Conservation (phyloP, 805 yeast genomes). For the Saturnispora gosingensis region DNA sequence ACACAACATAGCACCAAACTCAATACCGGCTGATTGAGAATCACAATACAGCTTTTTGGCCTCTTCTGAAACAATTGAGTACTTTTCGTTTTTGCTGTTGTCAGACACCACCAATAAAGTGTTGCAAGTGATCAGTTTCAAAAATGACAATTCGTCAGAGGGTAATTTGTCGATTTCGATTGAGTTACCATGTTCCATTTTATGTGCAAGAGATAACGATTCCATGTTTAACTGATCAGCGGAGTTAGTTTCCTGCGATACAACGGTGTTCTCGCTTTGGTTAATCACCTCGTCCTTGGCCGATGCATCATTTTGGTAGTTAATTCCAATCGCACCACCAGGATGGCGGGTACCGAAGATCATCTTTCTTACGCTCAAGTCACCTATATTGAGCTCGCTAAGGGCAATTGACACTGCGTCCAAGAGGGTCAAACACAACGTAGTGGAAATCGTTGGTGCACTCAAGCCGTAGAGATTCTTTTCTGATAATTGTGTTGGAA, state of each 20-base stretch:
- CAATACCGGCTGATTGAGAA: not conserved
- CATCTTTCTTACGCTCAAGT: slow-evolving; percentile 41
- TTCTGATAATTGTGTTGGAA: slow-evolving; percentile 52
- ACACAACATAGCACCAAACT: not conserved
- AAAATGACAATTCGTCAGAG: slow-evolving; percentile 28
- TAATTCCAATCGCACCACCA: slow-evolving; percentile 80
- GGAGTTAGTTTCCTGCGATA: not conserved
- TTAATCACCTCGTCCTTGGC: not conserved
- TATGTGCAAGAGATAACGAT: slow-evolving; percentile 6
- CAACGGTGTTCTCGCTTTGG: not conserved
- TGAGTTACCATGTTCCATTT: slow-evolving; percentile 21
- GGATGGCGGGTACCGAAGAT: slow-evolving; percentile 73
- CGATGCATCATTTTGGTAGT: slow-evolving; percentile 11
- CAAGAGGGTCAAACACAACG: slow-evolving; percentile 63
- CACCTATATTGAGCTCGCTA: slow-evolving; percentile 55
- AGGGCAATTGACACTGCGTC: slow-evolving; percentile 73
- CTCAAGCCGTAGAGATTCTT: slow-evolving; percentile 63
- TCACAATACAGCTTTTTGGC: not conserved
- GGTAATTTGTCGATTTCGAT: slow-evolving; percentile 17
- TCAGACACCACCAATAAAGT: slow-evolving; percentile 23
- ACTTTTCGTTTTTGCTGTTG: not conserved
- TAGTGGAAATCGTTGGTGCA: slow-evolving; percentile 83
- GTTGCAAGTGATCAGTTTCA: slow-evolving; percentile 28
- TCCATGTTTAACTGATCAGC: not conserved
- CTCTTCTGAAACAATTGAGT: not conserved